Evolutionary conservation across 1,284 basidiomycete species (phyloP), one percentile per base, ranked within the genome.

Genomic region (Apiotrichum sp.): DNA sequence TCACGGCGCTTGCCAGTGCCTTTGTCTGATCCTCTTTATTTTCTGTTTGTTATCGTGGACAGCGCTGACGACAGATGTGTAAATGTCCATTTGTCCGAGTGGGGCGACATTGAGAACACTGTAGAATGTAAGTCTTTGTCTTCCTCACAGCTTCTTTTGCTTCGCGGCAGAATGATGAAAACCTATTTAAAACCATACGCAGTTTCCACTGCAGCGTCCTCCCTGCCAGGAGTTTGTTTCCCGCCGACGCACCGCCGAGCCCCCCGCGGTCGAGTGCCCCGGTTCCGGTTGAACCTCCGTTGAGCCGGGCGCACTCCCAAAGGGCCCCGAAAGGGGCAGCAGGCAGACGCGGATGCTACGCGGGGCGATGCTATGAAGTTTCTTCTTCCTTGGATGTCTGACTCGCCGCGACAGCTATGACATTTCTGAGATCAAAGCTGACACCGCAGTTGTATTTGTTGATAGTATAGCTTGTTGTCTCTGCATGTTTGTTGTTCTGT

Each of bases 331-430:
- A 48, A 55, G 74, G 75, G 75, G 61, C 61, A 63, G 65, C 55
- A 55, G 62, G 66, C 62, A 54, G 47, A 48, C 47, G 47, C 35
- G 47, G 33, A 47, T 45, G 52, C 47, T 54, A 56, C 41, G 62
- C 45, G 53, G 63, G 65, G 64, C 68, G 71, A 73, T 72, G 71
- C 71, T 61, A 69, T 52, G 73, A 74, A 70, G 74, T 69, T 68
- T 73, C 67, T 66, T 70, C 75, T 77, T 77, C 75, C 75, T 77
- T 77, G 75, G 74, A 75, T 75, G 75, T 77, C 75, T 77, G 75
- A 77, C 54, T 62, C 59, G 54, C 11, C 48, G 33, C 52, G 35
- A 72, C 71, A 53, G 43, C 57, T 57, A 58, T 22, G 36, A 8
- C 36, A 13, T 38, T 38, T 7, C 13, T 7, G 13, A 13, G 36